These are phyloP conservation scores for Venturia effusa DNA, from an alignment of 2,329 filamentous ascomycete species.

Conservation along the genomic window DNA sequence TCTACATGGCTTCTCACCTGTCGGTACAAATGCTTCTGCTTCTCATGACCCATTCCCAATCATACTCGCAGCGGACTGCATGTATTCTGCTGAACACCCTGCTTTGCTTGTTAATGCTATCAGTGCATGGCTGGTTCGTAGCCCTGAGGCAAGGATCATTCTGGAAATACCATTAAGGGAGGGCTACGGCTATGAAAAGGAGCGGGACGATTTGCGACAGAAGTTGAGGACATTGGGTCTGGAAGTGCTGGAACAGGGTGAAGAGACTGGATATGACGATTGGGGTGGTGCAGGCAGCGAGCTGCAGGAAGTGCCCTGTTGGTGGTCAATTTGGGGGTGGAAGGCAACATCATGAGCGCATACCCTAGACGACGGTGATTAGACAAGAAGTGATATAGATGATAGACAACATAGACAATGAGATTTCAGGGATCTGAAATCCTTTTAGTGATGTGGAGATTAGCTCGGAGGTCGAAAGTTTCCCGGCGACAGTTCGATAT, in stretches of 20 bases:
- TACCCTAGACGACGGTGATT: background rate
- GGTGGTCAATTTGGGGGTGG: constrained; percentile 54
- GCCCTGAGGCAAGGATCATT: constrained; percentile 52
- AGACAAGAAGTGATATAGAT: background rate
- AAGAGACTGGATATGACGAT: constrained; percentile 59
- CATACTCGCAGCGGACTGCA: constrained; percentile 72
- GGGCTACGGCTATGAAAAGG: constrained; percentile 43
- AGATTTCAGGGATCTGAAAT: background rate
- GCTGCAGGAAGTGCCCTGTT: constrained; percentile 47
- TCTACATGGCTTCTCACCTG: background rate
- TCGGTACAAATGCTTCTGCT: background rate
- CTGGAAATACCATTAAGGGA: constrained; percentile 75
- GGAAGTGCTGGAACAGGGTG: constrained; percentile 47
- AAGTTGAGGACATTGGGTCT: constrained; percentile 47
- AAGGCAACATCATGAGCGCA: background rate
- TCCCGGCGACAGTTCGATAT: background rate
- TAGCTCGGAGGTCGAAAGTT: background rate
- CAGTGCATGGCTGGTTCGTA: constrained; percentile 50
- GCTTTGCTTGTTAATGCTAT: constrained; percentile 62
- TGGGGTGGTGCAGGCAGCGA: constrained; percentile 49
- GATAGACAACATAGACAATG: background rate
- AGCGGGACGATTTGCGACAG: constrained; percentile 52
- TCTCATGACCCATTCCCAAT: constrained; percentile 33
- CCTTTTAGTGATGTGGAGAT: too few species aligned
- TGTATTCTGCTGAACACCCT: constrained; percentile 82